Conservation (phyloP, 192 early-diverging fungal species). For the Spinellus fusiger region DNA sequence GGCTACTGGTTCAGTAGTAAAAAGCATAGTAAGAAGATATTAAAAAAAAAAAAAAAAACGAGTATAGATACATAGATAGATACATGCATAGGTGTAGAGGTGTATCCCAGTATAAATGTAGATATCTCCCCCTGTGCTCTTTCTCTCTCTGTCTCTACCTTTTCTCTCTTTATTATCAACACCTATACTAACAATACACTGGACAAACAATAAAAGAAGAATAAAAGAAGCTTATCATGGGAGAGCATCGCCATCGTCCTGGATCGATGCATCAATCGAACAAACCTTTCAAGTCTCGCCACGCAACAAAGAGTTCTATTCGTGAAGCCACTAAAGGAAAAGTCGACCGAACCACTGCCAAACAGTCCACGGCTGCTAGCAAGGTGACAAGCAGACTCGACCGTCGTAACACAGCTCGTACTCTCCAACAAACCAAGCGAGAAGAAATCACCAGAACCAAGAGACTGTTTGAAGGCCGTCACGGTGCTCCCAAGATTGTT, state of each 20-base stretch:
- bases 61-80: too few species aligned
- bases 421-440: conserved; percentile 79
- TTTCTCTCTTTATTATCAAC: conserved; percentile 2
- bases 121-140: too few species aligned
- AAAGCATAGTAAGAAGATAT: too few species aligned
- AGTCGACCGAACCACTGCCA: conserved; percentile 53
- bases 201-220: neutral
- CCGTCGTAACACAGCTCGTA: conserved; percentile 74
- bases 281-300: conserved; percentile 95
- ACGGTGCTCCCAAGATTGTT: conserved; percentile 84
- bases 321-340: conserved; percentile 82
- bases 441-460: conserved; percentile 60
- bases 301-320: conserved; percentile 74
- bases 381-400: conserved; percentile 58
- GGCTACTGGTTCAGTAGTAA: too few species aligned
- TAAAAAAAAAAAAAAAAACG: too few species aligned
- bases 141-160: neutral
- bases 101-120: too few species aligned
- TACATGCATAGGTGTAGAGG: too few species aligned
- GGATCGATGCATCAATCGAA: conserved; percentile 85
- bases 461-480: conserved; percentile 78
- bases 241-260: conserved; percentile 55
- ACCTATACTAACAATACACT: neutral
- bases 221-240: too few species aligned
- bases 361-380: conserved; percentile 42